Conservation (phyloP, 495 filamentous ascomycete genomes). For the Hypomontagnella submonticulosa region DNA sequence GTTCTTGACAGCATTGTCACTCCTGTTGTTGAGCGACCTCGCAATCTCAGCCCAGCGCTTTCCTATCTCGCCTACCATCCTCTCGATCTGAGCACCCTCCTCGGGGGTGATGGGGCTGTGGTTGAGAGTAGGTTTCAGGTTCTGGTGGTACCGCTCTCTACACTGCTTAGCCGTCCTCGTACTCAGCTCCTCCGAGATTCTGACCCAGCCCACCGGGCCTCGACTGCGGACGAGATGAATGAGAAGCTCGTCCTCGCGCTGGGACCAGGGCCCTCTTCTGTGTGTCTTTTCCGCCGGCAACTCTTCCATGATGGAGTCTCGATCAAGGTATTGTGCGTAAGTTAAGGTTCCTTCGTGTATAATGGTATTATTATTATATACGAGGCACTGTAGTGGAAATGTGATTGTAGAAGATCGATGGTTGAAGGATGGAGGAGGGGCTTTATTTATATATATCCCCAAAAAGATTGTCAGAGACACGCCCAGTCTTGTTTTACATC, state of each 20-base stretch:
- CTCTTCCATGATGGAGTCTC: too few species aligned
- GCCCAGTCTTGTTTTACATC: background rate
- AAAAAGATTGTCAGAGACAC: background rate
- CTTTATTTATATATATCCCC: background rate
- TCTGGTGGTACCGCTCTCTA: constrained; percentile 94
- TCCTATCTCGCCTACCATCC: constrained; percentile 82
- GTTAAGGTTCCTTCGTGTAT: too few species aligned
- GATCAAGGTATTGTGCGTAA: too few species aligned
- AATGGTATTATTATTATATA: too few species aligned
- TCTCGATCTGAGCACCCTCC: constrained; percentile 85
- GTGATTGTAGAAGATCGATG: too few species aligned
- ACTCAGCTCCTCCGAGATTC: constrained; percentile 79
- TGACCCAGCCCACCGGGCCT: constrained; percentile 92
- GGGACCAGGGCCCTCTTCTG: constrained; percentile 86
- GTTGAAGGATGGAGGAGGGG: too few species aligned
- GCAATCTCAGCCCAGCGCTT: constrained; percentile 97
- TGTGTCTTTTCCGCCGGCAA: background rate
- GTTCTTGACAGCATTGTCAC: constrained; percentile 99
- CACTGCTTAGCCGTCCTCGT: constrained; percentile 94
- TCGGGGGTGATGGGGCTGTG: constrained; percentile 92
- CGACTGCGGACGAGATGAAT: constrained; percentile 77
- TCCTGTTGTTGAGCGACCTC: constrained; percentile 82
- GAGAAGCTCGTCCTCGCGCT: constrained; percentile 79
- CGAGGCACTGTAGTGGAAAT: too few species aligned
- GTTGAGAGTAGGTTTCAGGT: constrained; percentile 90